Percentiles rank a stretch among this genome's conserved stretches.
These are phyloP conservation scores for Agrocybe chaxingu DNA, from an alignment of 768 basidiomycete genomes.

Conservation along the genomic window DNA sequence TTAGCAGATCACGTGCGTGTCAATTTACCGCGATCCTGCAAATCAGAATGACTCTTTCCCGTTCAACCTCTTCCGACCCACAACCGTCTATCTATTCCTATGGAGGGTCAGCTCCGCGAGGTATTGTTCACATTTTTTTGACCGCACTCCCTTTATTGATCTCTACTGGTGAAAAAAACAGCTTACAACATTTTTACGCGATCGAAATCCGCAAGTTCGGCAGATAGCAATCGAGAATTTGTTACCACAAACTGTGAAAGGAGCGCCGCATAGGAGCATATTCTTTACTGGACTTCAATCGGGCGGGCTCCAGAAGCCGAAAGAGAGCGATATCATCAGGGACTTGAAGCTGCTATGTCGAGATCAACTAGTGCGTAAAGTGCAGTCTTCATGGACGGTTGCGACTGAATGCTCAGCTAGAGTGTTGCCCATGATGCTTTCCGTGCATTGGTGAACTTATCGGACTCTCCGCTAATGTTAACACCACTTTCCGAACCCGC, in stretches of 20 bases:
- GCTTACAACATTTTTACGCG: constrained; percentile 82
- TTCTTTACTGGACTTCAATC: constrained; percentile 64
- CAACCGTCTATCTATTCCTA: constrained; percentile 15
- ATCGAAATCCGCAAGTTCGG: constrained; percentile 83
- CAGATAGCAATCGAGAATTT: constrained; percentile 85
- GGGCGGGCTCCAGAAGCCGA: constrained; percentile 53
- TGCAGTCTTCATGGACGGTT: not conserved
- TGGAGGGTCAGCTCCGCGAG: constrained; percentile 48
- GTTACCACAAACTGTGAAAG: constrained; percentile 72
- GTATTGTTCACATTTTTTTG: constrained; percentile 20
- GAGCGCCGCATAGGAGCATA: constrained; percentile 67
- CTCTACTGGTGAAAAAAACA: constrained; percentile 25
- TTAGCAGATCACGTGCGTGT: constrained; percentile 28
- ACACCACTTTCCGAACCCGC: constrained; percentile 62
- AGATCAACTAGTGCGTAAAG: constrained; percentile 69
- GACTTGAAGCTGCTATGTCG: constrained; percentile 86
- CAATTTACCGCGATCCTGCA: not conserved
- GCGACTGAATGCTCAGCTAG: constrained; percentile 36
- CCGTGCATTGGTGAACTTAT: constrained; percentile 89
- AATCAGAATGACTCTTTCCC: no score
- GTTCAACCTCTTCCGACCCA: no score
- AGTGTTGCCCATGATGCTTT: constrained; percentile 93
- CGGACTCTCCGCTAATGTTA: constrained; percentile 74
- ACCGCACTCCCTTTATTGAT: not conserved
- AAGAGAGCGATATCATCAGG: constrained; percentile 67